Evolutionary conservation across 805 yeast genomes (phyloP), one percentile per base, ranked within the genome.

Genomic region (Wickerhamiella shivajii): DNA sequence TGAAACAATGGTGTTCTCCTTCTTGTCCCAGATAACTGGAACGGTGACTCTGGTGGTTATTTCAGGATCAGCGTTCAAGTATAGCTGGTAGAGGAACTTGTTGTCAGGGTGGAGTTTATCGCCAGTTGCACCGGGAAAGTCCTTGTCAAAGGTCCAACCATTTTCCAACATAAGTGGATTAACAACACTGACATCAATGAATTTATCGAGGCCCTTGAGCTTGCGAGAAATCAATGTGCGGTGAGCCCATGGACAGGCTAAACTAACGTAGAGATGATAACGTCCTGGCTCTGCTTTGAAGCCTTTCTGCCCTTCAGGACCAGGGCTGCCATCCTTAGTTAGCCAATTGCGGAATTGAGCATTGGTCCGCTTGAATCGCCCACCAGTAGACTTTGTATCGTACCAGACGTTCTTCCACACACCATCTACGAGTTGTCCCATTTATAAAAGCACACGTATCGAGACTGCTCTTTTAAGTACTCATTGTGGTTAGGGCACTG

Each of bases 191-290:
- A 61, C 52, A 31, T 59, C 50, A 35, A 62, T 63, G 23, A 61
- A 49, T n/a, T 28, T 24, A 38, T 61, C 62, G 31, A 77, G 54
- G 1, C 94, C 93, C 59, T 84, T 83, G 41, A 87, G 60, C 9
- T 66, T 56, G 34, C 95, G 60, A 3, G 75, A 64, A 34, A 83
- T 75, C 38, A 85, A 61, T 0, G 85, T 71, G 41, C 97, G 66
- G 51, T 81, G 93, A 1, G 96, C 96, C 85, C 96, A 87, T 3
- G 98, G 97, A 57, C 98, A 87, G 2, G 94, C 94, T 31, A 66
- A 62, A 1, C 90, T 77, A 8, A 83, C 93, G 47, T 78, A 85
- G 36, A 84, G 65, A 56, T 85, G 93, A 52, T 87, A 87, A 47
- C 98, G 67, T 38, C 70, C 70, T 29, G 67, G 64, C 49, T 83